Evolutionary conservation across 495 filamentous ascomycete species (phyloP), one percentile per base, ranked within the genome.

Genomic region (Symbiotaphrina buchneri): DNA sequence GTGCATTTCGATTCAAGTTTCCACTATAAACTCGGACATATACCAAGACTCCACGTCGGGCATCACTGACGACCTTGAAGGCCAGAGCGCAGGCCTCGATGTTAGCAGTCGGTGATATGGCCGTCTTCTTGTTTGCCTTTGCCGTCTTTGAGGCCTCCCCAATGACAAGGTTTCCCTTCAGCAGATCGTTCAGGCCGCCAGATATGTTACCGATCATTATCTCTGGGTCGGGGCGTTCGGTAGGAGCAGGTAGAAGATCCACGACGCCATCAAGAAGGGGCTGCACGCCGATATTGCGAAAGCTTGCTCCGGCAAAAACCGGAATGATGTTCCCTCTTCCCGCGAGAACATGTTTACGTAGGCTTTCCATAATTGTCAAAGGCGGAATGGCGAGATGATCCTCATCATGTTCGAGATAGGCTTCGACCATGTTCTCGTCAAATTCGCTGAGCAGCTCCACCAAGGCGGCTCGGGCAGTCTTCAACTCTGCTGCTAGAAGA

Each of bases 1-100:
- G 49, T 27, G 71, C 61, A 36, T 77, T 76, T 17, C 73, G 65
- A 38, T 66, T 65, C 15, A 99, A 54, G 2, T 65, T 59, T 5
- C 90, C 90, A 6, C 79, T 77, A 50, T 99, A 94, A 11, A 94
- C 81, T 10, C 90, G 68, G 4, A 94, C 70, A 43, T 85, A 99
- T 35, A 90, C 81, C 37, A 99, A 64, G 13, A 87, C 73, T 6
- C 90, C 90, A 8, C 80, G 71, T 28, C 71, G 68, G 8, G 75
- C 53, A 41, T 95, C 85, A 39, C 87, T 73, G 39, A 92, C 80
- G 7, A 95, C 90, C 48, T 99, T 99, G 63, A 99, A 99, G 10
- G 91, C 90, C 20, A 93, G 57, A 2, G 77, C 83, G 37, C 85
- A 77, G 25, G 71, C 68, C 33, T 72, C 64, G 10, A 92, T 50